Conservation (phyloP, 106 monocot species). For the Platanthera zijinensis region DNA sequence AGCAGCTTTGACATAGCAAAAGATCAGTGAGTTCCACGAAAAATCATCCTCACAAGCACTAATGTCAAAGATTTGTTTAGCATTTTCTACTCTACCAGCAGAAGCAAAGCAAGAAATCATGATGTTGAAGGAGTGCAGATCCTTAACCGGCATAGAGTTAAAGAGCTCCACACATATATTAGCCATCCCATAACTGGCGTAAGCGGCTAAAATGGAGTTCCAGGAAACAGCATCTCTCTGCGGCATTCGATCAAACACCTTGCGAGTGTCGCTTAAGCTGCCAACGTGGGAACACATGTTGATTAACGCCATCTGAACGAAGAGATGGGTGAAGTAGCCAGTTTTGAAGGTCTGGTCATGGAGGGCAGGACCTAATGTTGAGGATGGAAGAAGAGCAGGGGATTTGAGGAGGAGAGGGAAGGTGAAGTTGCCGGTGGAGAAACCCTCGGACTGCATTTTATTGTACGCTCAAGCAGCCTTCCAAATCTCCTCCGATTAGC, state of each 20-base stretch:
- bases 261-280: slow-evolving; percentile 15
- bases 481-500: neutral
- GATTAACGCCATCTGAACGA: slow-evolving; percentile 42
- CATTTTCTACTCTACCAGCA: slow-evolving; percentile 18
- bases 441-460: neutral
- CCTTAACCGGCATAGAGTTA: slow-evolving; percentile 29
- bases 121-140: slow-evolving; percentile 28
- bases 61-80: slow-evolving; percentile 18
- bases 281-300: slow-evolving; percentile 21
- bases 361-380: slow-evolving; percentile 5
- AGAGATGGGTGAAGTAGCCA: slow-evolving; percentile 29
- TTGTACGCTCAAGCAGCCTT: neutral
- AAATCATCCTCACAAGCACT: slow-evolving; percentile 14
- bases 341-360: slow-evolving; percentile 31
- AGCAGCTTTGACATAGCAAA: slow-evolving; percentile 29
- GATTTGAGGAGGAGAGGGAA: slow-evolving; percentile 42
- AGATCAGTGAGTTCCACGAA: slow-evolving; percentile 35
- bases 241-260: slow-evolving; percentile 43
- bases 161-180: slow-evolving; percentile 16
- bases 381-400: slow-evolving; percentile 5
- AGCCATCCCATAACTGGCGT: slow-evolving; percentile 10
- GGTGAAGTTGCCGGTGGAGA: slow-evolving; percentile 35
- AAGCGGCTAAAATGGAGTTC: slow-evolving; percentile 32
- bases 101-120: slow-evolving; percentile 19
- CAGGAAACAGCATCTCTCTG: slow-evolving; percentile 35